Evolutionary conservation across 257 asterid species (phyloP).

Genomic region (Nicotiana undulata): DNA sequence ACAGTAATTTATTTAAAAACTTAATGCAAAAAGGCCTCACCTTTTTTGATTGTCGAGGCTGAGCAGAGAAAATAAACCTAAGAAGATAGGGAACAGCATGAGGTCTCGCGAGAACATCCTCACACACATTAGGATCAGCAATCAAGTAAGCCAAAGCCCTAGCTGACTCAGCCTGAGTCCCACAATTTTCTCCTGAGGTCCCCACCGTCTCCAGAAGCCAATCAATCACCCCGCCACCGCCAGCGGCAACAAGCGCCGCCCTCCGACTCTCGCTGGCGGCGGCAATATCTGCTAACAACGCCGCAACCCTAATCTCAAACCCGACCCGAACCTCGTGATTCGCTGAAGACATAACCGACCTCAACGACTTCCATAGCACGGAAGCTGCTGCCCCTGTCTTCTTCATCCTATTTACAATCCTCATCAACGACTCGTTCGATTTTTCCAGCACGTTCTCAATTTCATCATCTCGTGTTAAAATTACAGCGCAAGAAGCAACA

Average conservation of each 20-base stretch:
- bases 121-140: conserved; percentile 75
- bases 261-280: conserved; percentile 87
- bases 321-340: conserved; percentile 93
- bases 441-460: conserved; percentile 44
- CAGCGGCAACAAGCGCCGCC: conserved; percentile 90
- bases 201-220: conserved; percentile 82
- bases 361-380: conserved; percentile 84
- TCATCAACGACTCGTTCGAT: conserved; percentile 50
- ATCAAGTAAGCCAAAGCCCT: conserved; percentile 90
- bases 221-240: conserved; percentile 92
- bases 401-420: conserved; percentile 51
- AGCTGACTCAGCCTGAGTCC: conserved; percentile 85
- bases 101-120: conserved; percentile 75
- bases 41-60: conserved; percentile 60
- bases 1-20: too few species aligned
- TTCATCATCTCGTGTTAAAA: conserved; percentile 26
- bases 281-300: conserved; percentile 87
- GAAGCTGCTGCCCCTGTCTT: conserved; percentile 89
- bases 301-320: conserved; percentile 91
- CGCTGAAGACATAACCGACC: conserved; percentile 91
- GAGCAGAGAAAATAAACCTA: conserved; percentile 91
- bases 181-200: conserved; percentile 43
- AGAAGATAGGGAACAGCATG: conserved; percentile 73
- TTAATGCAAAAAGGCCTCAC: conserved; percentile 25
- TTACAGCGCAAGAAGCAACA: conserved; percentile 33